Evolutionary conservation across 169 alveolate genomes (phyloP).

Genomic region (Cryptosporidium bovis): DNA sequence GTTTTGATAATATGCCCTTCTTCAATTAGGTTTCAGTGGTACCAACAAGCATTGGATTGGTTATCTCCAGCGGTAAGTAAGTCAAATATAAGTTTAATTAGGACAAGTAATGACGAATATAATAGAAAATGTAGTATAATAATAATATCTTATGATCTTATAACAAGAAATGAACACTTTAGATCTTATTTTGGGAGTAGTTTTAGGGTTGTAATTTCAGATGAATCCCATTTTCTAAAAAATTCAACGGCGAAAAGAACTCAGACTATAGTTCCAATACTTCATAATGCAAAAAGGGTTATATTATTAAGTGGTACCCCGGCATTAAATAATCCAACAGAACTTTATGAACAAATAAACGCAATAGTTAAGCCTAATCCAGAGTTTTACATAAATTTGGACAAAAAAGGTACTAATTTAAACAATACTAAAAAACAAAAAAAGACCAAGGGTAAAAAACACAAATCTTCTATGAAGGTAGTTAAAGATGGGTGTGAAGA

Average conservation of each 20-base stretch:
- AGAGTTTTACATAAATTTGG: not conserved
- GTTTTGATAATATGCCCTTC: constrained; percentile 94
- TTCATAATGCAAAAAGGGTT: constrained; percentile 88
- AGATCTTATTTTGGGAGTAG: constrained; percentile 37
- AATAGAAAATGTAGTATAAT: constrained; percentile 73
- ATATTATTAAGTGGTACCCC: constrained; percentile 96
- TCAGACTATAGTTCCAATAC: constrained; percentile 88
- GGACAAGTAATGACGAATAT: constrained; percentile 77
- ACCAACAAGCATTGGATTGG: constrained; percentile 93
- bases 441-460: not conserved
- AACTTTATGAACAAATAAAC: constrained; percentile 90
- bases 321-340: constrained; percentile 92
- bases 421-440: constrained; percentile 15
- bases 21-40: constrained; percentile 93
- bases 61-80: constrained; percentile 83
- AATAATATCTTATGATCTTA: constrained; percentile 85
- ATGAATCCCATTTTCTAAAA: constrained; percentile 97
- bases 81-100: constrained; percentile 78
- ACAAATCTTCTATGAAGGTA: not conserved
- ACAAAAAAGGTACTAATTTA: not conserved
- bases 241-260: constrained; percentile 92
- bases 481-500: not conserved
- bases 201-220: constrained; percentile 89
- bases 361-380: constrained; percentile 64
- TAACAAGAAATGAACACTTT: constrained; percentile 79